Evolutionary conservation across 2,329 filamentous ascomycete species (phyloP).

Genomic region (Alternaria panax): DNA sequence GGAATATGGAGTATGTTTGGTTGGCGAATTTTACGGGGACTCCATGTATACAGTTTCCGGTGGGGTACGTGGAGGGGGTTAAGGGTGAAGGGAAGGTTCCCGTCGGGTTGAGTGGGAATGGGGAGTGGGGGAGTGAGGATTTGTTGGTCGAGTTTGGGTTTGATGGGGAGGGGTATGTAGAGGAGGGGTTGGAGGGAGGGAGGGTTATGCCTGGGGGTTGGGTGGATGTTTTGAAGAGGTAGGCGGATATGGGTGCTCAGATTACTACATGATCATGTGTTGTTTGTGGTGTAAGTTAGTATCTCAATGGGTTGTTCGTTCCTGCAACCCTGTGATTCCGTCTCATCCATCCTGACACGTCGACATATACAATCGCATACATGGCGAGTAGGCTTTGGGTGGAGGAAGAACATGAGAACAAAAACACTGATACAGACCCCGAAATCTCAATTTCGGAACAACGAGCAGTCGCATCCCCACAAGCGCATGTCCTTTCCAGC

Average conservation of each 20-base stretch:
- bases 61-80: slow-evolving; percentile 71
- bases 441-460: background rate
- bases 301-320: background rate
- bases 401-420: background rate
- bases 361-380: background rate
- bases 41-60: slow-evolving; percentile 76
- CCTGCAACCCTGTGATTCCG: background rate
- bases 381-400: background rate
- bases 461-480: background rate
- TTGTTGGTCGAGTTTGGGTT: slow-evolving; percentile 60
- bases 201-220: slow-evolving; percentile 47
- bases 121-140: slow-evolving; percentile 64
- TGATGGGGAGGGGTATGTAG: slow-evolving; percentile 59
- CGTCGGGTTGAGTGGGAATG: slow-evolving; percentile 62
- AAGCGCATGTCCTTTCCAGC: background rate
- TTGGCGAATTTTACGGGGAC: slow-evolving; percentile 82
- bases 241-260: background rate
- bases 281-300: background rate
- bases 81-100: slow-evolving; percentile 63
- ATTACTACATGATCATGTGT: background rate
- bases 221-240: slow-evolving; percentile 49
- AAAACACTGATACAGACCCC: background rate
- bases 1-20: slow-evolving; percentile 86
- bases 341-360: background rate
- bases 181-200: slow-evolving; percentile 46